These are phyloP conservation scores for Nepenthes gracilis DNA, from an alignment of 148 eudicot genomes.

Conservation along the genomic window DNA sequence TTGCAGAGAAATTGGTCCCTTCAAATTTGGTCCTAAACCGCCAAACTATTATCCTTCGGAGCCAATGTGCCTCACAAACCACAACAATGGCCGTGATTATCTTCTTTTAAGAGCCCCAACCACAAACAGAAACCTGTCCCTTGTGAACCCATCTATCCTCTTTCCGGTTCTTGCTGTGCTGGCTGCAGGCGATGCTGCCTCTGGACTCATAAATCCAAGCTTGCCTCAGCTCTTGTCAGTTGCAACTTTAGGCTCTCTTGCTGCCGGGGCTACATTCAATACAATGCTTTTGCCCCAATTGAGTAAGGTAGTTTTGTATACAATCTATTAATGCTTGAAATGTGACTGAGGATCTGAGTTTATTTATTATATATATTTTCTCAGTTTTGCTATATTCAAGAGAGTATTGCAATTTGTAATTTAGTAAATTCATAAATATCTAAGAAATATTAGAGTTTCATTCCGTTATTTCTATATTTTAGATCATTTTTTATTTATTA, in stretches of 20 bases:
- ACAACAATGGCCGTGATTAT: constrained; percentile 69
- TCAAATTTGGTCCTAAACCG: constrained; percentile 61
- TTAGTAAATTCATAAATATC: no score
- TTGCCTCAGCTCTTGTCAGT: constrained; percentile 77
- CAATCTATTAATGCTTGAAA: not conserved
- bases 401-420: no score
- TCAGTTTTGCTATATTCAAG: not conserved
- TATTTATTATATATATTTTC: not conserved
- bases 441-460: no score
- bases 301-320: constrained; percentile 36
- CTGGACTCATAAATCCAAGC: constrained; percentile 79
- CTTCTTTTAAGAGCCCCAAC: constrained; percentile 76
- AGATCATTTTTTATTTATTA: no score
- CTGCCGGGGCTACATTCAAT: constrained; percentile 64
- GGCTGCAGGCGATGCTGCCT: constrained; percentile 87
- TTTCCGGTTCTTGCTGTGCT: constrained; percentile 66
- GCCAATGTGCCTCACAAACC: constrained; percentile 84
- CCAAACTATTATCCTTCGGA: constrained; percentile 75
- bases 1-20: constrained; percentile 76
- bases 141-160: constrained; percentile 51
- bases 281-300: constrained; percentile 59
- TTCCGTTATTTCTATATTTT: no score
- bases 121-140: constrained; percentile 30
- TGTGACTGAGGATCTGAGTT: not conserved
- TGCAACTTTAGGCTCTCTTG: constrained; percentile 65